These are phyloP conservation scores for Cucumis hystrix DNA, from an alignment of 306 rosid species.

Conservation along the genomic window DNA sequence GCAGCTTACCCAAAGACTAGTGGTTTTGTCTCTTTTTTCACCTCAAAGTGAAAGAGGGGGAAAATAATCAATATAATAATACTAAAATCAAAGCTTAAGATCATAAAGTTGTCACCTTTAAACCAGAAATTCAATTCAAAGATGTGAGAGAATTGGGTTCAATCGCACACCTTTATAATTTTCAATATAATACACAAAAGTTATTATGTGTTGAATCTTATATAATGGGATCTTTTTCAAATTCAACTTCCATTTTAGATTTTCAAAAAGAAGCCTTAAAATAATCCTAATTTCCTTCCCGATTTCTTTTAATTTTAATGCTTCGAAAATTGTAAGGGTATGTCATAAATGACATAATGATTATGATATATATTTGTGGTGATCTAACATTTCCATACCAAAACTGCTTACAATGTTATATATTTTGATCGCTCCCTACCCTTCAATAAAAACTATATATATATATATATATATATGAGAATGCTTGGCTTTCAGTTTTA, in stretches of 20 bases:
- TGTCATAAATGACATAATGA: neutral
- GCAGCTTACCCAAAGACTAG: neutral
- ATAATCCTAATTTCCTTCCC: neutral
- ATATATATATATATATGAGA: too few relatives aligned
- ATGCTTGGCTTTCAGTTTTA: too few relatives aligned
- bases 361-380: neutral
- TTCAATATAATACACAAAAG: neutral
- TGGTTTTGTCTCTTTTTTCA: slow-evolving; percentile 5
- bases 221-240: neutral
- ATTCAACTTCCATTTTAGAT: neutral
- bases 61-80: too few relatives aligned
- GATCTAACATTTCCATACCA: neutral
- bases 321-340: neutral
- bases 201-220: neutral
- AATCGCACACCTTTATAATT: neutral
- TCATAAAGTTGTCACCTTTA: neutral
- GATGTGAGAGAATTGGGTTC: neutral
- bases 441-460: neutral
- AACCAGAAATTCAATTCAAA: neutral
- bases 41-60: neutral
- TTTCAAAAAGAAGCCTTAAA: neutral
- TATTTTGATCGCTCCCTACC: neutral
- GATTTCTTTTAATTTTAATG: neutral
- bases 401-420: neutral
- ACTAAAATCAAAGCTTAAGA: neutral